Percentiles rank a stretch among this genome's conserved stretches.
These are phyloP conservation scores for Blastobotrys buckinghamii DNA, from an alignment of 1,139 yeast species.

Conservation along the genomic window DNA sequence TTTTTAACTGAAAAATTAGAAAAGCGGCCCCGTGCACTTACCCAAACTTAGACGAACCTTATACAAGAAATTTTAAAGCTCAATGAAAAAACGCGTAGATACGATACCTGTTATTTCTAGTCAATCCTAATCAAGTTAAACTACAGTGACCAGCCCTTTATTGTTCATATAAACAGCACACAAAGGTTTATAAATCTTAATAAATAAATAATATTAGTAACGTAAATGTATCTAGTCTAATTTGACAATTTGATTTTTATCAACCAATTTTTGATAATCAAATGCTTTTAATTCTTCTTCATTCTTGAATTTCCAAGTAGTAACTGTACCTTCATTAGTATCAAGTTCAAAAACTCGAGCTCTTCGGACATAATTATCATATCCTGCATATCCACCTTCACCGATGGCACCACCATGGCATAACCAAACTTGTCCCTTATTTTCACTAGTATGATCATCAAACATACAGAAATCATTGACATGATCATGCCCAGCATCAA, in stretches of 20 bases:
- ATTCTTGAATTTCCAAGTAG: constrained; percentile 59
- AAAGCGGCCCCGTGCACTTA: no score
- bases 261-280: constrained; percentile 57
- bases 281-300: constrained; percentile 42
- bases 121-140: not conserved
- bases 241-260: constrained; percentile 18
- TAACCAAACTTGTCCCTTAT: constrained; percentile 57
- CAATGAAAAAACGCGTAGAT: not conserved
- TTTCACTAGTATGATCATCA: constrained; percentile 34
- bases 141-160: no score
- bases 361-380: constrained; percentile 77
- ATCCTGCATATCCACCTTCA: constrained; percentile 93
- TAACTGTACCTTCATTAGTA: constrained; percentile 45
- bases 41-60: no score
- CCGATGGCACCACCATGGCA: constrained; percentile 95
- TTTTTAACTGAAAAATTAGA: no score
- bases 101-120: no score
- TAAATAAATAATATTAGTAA: not conserved
- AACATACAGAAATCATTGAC: constrained; percentile 82
- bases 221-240: not conserved
- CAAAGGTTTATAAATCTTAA: no score
- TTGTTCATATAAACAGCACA: no score
- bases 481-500: constrained; percentile 90
- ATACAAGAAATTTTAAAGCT: no score
- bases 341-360: constrained; percentile 66